Evolutionary conservation across 257 asterid genomes (phyloP).

Genomic region (Salvia miltiorrhiza): DNA sequence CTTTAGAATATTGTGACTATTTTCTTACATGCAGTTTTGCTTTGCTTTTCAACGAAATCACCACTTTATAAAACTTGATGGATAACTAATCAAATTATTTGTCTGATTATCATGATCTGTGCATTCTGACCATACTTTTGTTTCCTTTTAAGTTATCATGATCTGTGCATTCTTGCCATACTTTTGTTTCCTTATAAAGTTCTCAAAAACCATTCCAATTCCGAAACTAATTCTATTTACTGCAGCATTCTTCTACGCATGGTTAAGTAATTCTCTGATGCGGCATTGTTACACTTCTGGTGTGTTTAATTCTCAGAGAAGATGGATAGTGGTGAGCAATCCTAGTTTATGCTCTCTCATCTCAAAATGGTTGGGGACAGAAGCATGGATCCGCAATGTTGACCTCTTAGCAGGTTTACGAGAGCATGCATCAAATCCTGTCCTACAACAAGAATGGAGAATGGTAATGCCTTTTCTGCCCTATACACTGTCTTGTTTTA

Average conservation of each 20-base stretch:
- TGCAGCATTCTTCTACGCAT: background rate
- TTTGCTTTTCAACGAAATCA: background rate
- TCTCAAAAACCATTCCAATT: background rate
- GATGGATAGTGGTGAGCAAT: constrained; percentile 62
- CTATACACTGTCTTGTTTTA: background rate
- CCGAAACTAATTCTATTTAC: background rate
- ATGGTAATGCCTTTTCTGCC: constrained; percentile 31
- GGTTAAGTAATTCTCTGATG: background rate
- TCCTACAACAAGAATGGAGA: constrained; percentile 44
- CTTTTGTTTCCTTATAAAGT: background rate
- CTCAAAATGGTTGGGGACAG: constrained; percentile 57
- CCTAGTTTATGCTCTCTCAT: constrained; percentile 45
- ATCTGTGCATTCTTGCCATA: background rate
- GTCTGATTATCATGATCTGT: background rate
- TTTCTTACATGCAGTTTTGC: background rate
- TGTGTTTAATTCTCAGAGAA: constrained; percentile 31
- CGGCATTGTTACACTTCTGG: background rate
- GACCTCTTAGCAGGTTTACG: constrained; percentile 44
- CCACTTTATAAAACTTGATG: background rate
- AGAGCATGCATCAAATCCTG: constrained; percentile 40
- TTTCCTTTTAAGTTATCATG: background rate
- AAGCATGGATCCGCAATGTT: constrained; percentile 46
- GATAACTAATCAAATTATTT: background rate
- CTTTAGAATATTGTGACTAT: background rate
- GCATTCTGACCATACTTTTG: background rate